Percentiles rank a stretch among this genome's conserved stretches.
phyloP scores from a whole-genome alignment of 2,329 filamentous ascomycete species.

The Diatrype stigma region DNA sequence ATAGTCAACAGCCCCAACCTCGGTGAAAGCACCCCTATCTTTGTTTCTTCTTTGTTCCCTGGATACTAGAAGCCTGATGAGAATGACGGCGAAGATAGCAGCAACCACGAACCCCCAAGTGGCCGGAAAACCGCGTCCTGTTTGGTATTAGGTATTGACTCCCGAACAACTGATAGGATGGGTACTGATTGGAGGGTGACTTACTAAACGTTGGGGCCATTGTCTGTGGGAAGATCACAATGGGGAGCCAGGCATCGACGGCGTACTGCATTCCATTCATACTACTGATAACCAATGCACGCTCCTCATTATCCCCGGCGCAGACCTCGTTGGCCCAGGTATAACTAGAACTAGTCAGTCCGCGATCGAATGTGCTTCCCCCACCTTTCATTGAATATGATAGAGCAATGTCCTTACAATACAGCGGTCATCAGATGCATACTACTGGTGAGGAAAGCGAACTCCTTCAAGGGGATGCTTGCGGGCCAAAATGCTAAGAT shows the following conservation, averaged over 20 bases:
- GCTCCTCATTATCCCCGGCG: conserved; percentile 26
- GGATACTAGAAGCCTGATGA: too few relatives aligned
- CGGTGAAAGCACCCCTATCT: too few relatives aligned
- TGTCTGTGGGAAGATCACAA: conserved; percentile 30
- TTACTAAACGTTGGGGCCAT: conserved; percentile 24
- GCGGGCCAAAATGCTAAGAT: conserved; percentile 8
- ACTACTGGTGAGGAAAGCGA: conserved; percentile 1
- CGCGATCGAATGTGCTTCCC: background rate
- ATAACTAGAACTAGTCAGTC: conserved; percentile 8
- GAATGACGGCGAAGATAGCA: too few relatives aligned
- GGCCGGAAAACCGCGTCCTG: too few relatives aligned
- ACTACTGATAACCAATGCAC: conserved; percentile 27
- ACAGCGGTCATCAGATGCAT: too few relatives aligned
- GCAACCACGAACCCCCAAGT: too few relatives aligned
- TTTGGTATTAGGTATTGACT: too few relatives aligned
- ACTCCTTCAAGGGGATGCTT: conserved; percentile 2
- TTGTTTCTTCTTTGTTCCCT: too few relatives aligned
- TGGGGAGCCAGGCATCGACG: conserved; percentile 24
- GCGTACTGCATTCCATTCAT: conserved; percentile 31
- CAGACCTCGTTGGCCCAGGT: conserved; percentile 32
- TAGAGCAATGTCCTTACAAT: conserved; percentile 18
- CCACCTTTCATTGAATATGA: background rate
- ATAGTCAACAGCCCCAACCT: too few relatives aligned
- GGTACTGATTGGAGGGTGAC: too few relatives aligned
- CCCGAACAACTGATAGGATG: too few relatives aligned